Percentiles rank a stretch among this genome's conserved stretches.
These are phyloP conservation scores for Coemansia furcata DNA, from an alignment of 192 early-diverging fungal genomes.

Conservation along the genomic window DNA sequence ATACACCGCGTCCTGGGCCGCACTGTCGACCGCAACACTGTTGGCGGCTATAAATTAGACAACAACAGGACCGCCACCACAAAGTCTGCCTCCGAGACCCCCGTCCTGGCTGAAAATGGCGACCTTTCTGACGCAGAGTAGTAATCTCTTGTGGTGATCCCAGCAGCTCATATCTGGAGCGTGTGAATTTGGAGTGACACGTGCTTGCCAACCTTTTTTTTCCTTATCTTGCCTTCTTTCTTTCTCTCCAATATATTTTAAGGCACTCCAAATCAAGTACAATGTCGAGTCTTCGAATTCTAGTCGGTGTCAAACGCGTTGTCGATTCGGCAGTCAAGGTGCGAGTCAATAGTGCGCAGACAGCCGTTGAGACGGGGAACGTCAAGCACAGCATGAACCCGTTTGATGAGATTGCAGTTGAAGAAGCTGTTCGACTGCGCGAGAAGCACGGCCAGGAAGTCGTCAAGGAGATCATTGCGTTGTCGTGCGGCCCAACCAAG, in stretches of 20 bases:
- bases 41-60: constrained; percentile 21
- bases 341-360: constrained; percentile 84
- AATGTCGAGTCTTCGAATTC: constrained; percentile 66
- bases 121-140: neutral
- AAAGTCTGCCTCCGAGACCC: neutral
- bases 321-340: constrained; percentile 99
- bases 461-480: constrained; percentile 78
- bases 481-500: constrained; percentile 89
- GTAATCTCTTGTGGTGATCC: neutral
- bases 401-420: constrained; percentile 99
- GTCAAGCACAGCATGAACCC: constrained; percentile 99
- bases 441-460: constrained; percentile 67
- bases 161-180: neutral
- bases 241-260: neutral
- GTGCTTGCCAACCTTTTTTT: neutral
- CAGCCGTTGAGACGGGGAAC: constrained; percentile 85
- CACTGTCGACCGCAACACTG: constrained; percentile 20
- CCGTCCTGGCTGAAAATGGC: neutral
- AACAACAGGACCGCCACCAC: constrained; percentile 36
- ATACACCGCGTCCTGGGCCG: constrained; percentile 52
- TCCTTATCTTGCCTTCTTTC: neutral
- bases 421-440: constrained; percentile 92
- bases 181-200: neutral
- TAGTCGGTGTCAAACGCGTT: constrained; percentile 95
- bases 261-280: neutral